Evolutionary conservation across 768 basidiomycete genomes (phyloP).

Genomic region (Symmetrospora coprosmae): DNA sequence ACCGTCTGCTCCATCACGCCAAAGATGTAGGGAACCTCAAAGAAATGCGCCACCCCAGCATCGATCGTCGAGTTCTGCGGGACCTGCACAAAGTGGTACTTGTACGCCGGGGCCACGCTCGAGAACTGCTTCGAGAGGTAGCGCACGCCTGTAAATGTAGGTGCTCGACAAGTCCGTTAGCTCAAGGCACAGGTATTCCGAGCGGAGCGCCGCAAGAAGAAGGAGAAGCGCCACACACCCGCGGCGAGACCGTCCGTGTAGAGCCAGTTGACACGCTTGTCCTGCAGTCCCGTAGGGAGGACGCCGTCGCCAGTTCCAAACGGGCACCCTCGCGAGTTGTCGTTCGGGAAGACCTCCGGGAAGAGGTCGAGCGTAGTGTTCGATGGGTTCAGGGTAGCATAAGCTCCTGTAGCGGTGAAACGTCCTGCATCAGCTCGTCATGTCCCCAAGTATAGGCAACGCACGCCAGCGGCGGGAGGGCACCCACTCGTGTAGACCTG

Average conservation of each 20-base stretch:
- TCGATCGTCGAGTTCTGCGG: constrained; percentile 20
- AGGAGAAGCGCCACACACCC: no score
- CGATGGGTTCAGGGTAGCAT: neutral
- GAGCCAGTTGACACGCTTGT: constrained; percentile 27
- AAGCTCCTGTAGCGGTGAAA: neutral
- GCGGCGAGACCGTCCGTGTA: constrained; percentile 10
- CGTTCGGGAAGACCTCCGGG: constrained; percentile 23
- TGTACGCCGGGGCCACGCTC: neutral
- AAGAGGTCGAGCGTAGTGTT: constrained; percentile 12
- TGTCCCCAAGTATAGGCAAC: no score
- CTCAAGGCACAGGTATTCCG: no score
- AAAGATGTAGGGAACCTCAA: constrained; percentile 20
- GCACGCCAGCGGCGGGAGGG: no score
- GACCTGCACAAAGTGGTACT: constrained; percentile 14
- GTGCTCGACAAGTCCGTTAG: no score
- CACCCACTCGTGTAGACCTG: no score
- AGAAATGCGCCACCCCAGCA: constrained; percentile 2
- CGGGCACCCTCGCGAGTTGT: constrained; percentile 25
- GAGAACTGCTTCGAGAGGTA: neutral
- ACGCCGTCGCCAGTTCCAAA: constrained; percentile 28
- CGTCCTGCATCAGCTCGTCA: no score
- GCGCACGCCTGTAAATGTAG: no score
- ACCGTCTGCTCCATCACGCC: constrained; percentile 4
- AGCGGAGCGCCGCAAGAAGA: no score
- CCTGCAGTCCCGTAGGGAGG: constrained; percentile 24